Evolutionary conservation across 208 protist genomes (phyloP).

Genomic region (Acanthamoeba castellanii): DNA sequence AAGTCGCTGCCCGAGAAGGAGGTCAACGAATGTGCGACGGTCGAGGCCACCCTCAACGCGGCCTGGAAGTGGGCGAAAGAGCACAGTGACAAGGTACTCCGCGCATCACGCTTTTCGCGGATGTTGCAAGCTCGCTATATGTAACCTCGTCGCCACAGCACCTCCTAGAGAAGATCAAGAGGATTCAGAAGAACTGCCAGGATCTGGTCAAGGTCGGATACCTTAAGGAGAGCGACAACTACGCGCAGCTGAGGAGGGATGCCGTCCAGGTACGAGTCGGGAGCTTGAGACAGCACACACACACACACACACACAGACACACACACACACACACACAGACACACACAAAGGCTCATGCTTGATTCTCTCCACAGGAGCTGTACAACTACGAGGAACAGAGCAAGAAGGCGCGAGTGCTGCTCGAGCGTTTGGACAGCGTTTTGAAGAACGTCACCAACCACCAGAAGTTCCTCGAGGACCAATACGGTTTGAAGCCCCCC

Average conservation of each 20-base stretch:
- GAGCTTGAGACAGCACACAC: no score
- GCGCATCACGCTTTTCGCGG: not conserved
- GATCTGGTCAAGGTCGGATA: slow-evolving; percentile 70
- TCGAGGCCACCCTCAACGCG: not conserved
- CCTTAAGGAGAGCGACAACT: slow-evolving; percentile 79
- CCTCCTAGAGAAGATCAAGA: slow-evolving; percentile 79
- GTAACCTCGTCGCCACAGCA: slow-evolving; percentile 22
- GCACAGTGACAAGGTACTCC: slow-evolving; percentile 25
- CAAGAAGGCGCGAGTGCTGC: slow-evolving; percentile 69
- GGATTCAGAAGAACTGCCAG: slow-evolving; percentile 82
- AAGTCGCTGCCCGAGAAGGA: slow-evolving; percentile 50
- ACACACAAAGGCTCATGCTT: no score
- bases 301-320: no score
- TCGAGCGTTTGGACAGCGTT: slow-evolving; percentile 79
- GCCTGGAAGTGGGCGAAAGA: slow-evolving; percentile 43
- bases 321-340: no score
- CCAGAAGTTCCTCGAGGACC: slow-evolving; percentile 81
- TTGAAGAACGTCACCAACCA: slow-evolving; percentile 79
- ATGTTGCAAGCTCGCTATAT: no score
- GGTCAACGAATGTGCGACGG: not conserved
- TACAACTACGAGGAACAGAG: slow-evolving; percentile 79
- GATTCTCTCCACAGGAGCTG: slow-evolving; percentile 60
- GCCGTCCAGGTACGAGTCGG: slow-evolving; percentile 47
- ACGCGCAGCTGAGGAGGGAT: slow-evolving; percentile 77
- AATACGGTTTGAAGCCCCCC: slow-evolving; percentile 41